Conservation (phyloP, 75 land plant species). For the Azolla pinnata region DNA sequence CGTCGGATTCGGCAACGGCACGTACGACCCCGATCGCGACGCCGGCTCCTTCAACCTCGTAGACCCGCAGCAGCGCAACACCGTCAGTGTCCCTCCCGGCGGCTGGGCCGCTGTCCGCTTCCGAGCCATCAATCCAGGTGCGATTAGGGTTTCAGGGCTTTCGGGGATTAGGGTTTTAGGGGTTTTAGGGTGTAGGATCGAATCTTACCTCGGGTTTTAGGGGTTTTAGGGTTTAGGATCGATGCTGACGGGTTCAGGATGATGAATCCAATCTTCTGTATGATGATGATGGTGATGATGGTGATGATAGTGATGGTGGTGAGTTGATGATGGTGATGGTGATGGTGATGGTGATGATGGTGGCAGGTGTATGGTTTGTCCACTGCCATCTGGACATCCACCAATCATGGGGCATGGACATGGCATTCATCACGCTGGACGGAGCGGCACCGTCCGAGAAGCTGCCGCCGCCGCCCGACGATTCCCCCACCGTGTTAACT, state of each 20-base stretch:
- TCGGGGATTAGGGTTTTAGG: no score
- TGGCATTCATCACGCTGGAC: slow-evolving; percentile 14
- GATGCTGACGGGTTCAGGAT: no score
- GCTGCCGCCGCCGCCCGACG: slow-evolving; percentile 13
- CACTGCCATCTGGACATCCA: slow-evolving; percentile 27
- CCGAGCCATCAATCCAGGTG: slow-evolving; percentile 23
- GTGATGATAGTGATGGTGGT: no score
- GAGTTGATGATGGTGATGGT: no score
- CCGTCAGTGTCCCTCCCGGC: slow-evolving; percentile 9
- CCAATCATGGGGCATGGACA: slow-evolving; percentile 22
- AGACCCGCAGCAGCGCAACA: slow-evolving; percentile 18
- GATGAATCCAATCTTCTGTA: no score
- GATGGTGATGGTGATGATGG: no score
- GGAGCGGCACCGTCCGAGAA: not conserved
- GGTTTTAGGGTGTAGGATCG: no score
- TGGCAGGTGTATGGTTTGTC: slow-evolving; percentile 27
- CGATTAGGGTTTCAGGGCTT: no score
- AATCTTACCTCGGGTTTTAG: no score
- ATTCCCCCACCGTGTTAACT: slow-evolving; percentile 16
- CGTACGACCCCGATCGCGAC: slow-evolving; percentile 6
- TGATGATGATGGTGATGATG: no score
- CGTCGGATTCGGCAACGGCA: slow-evolving; percentile 21
- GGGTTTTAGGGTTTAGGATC: no score
- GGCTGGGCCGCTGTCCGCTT: slow-evolving; percentile 25
- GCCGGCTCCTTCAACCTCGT: slow-evolving; percentile 12